Percentiles rank a stretch among this genome's conserved stretches.
Evolutionary conservation across 169 alveolate species (phyloP).

Genomic region (Plasmodium cynomolgi): DNA sequence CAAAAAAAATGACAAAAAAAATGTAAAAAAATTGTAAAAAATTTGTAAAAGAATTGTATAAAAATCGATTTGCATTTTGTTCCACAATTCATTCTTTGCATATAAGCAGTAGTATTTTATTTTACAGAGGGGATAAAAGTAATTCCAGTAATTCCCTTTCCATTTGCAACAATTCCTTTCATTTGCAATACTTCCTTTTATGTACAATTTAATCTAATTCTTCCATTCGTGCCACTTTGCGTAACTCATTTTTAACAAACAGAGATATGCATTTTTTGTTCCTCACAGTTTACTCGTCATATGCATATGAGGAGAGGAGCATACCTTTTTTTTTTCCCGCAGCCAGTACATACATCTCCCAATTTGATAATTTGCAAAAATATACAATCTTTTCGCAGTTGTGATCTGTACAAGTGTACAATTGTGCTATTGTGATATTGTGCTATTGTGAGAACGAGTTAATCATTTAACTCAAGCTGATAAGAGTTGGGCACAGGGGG

Average conservation of each 20-base stretch:
- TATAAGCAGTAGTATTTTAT: background rate
- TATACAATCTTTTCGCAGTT: background rate
- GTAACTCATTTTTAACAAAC: background rate
- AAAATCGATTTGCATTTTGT: background rate
- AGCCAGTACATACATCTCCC: background rate
- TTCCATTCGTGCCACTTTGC: background rate
- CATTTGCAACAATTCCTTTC: background rate
- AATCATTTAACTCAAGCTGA: background rate
- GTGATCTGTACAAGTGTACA: background rate
- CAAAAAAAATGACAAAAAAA: background rate
- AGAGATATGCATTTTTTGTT: background rate
- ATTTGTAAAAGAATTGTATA: background rate
- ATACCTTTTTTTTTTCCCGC: background rate
- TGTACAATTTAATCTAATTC: background rate
- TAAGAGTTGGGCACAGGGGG: background rate
- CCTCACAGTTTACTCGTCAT: background rate
- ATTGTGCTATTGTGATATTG: background rate
- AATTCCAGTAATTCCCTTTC: too few relatives aligned
- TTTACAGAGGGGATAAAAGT: background rate
- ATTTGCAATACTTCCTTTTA: background rate
- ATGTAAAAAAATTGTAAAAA: background rate
- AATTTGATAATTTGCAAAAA: background rate
- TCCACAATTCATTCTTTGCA: background rate
- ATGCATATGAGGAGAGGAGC: background rate
- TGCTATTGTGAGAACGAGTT: background rate